A percentile compares a stretch with the other conserved stretches of the same genome.
Conservation (phyloP, 768 basidiomycete genomes). For the Grammothele lineata region DNA sequence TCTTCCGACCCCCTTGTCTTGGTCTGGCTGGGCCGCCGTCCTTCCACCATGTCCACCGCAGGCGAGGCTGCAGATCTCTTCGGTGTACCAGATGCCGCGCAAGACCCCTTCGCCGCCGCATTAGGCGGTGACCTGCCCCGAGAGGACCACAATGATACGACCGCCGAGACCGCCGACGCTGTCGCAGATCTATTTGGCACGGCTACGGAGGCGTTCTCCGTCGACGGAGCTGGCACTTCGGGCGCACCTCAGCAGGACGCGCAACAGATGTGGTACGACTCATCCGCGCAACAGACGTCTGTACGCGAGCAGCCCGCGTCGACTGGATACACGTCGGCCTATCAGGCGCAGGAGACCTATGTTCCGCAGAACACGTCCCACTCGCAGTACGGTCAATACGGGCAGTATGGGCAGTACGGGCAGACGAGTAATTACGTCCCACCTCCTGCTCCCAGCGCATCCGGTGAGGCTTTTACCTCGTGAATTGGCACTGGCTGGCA, state of each 20-base stretch:
- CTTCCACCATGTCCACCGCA: constrained; percentile 50
- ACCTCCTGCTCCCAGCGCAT: neutral
- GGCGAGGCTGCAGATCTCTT: constrained; percentile 84
- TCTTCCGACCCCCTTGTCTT: constrained; percentile 15
- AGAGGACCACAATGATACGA: constrained; percentile 6
- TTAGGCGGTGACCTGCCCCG: constrained; percentile 15
- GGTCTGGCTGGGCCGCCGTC: constrained; percentile 14
- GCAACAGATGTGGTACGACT: constrained; percentile 13
- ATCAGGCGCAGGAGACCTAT: constrained; percentile 8
- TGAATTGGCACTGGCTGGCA: no score
- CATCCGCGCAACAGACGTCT: constrained; percentile 10
- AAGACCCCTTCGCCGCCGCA: constrained; percentile 35
- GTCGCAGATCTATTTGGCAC: constrained; percentile 23
- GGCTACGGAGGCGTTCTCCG: constrained; percentile 9
- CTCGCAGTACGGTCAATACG: constrained; percentile 10
- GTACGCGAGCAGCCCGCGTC: constrained; percentile 5
- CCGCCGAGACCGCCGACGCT: constrained; percentile 6
- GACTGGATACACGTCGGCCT: constrained; percentile 4
- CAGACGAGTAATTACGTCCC: neutral
- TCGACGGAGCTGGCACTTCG: constrained; percentile 2
- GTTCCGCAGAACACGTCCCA: constrained; percentile 6
- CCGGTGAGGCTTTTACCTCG: constrained; percentile 1
- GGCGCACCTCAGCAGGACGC: constrained; percentile 1
- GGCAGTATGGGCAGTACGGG: constrained; percentile 8
- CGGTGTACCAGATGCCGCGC: constrained; percentile 54